These are phyloP conservation scores for Plasmodium cynomolgi DNA, from an alignment of 169 alveolate species.

Conservation along the genomic window DNA sequence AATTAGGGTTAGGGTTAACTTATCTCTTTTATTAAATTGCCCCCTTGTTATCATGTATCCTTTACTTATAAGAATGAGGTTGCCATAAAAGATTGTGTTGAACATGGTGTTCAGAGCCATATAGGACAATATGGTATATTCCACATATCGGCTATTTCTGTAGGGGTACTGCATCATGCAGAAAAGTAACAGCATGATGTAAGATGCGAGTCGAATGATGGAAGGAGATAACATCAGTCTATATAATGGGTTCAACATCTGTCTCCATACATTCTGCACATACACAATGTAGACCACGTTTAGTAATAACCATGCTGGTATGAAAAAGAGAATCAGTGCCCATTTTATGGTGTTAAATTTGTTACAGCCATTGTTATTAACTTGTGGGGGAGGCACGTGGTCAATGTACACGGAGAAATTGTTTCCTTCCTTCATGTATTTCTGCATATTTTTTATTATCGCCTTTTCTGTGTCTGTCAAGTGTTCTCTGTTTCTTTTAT, in stretches of 20 bases:
- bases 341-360: constrained; percentile 64
- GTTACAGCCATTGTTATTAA: constrained; percentile 6
- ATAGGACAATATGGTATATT: constrained; percentile 44
- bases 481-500: neutral
- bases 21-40: constrained; percentile 44
- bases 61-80: constrained; percentile 51
- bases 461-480: constrained; percentile 1
- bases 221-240: constrained; percentile 61
- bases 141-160: constrained; percentile 8
- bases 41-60: constrained; percentile 75
- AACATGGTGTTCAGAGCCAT: constrained; percentile 69
- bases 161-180: constrained; percentile 29
- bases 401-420: constrained; percentile 41
- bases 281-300: constrained; percentile 40
- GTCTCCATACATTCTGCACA: constrained; percentile 61
- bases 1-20: constrained; percentile 28
- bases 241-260: constrained; percentile 55
- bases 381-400: constrained; percentile 5
- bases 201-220: constrained; percentile 34
- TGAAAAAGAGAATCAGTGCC: constrained; percentile 51
- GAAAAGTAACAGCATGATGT: constrained; percentile 37
- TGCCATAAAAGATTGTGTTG: constrained; percentile 62
- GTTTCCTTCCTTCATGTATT: constrained; percentile 15
- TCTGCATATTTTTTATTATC: constrained; percentile 28
- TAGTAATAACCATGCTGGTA: constrained; percentile 74